Evolutionary conservation across 805 yeast genomes (phyloP).

Genomic region (Debaryomyces tyrocola): DNA sequence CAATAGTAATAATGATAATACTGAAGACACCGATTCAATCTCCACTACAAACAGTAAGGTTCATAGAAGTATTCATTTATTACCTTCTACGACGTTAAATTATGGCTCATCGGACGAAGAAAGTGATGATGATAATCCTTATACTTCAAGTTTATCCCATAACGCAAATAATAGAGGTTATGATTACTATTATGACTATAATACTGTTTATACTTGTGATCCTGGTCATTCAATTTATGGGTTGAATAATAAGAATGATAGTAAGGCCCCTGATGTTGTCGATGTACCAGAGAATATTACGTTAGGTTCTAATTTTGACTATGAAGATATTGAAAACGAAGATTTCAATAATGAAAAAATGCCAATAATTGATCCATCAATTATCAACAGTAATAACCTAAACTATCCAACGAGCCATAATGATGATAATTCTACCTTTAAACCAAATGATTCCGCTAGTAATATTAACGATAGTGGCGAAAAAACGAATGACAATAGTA

Average conservation of each 20-base stretch:
- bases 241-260: slow-evolving; percentile 21
- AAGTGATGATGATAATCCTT: slow-evolving; percentile 57
- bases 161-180: slow-evolving; percentile 69
- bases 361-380: slow-evolving; percentile 27
- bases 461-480: no score
- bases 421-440: not conserved
- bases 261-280: slow-evolving; percentile 35
- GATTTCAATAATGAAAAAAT: slow-evolving; percentile 15
- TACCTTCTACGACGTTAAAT: slow-evolving; percentile 87
- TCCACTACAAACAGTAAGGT: slow-evolving; percentile 29
- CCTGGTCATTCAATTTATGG: slow-evolving; percentile 42
- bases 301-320: slow-evolving; percentile 40
- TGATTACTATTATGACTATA: slow-evolving; percentile 78
- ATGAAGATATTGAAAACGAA: slow-evolving; percentile 31
- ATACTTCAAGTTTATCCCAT: slow-evolving; percentile 61
- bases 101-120: slow-evolving; percentile 65
- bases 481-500: not conserved
- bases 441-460: not conserved
- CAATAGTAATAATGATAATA: slow-evolving; percentile 8
- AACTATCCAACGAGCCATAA: not conserved
- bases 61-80: slow-evolving; percentile 63
- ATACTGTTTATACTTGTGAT: slow-evolving; percentile 66
- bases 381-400: slow-evolving; percentile 11
- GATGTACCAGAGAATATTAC: slow-evolving; percentile 49
- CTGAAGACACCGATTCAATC: slow-evolving; percentile 29